A percentile compares a stretch with the other conserved stretches of the same genome.
phyloP scores from a whole-genome alignment of 495 filamentous ascomycete genomes.

The Podospora appendiculata region DNA sequence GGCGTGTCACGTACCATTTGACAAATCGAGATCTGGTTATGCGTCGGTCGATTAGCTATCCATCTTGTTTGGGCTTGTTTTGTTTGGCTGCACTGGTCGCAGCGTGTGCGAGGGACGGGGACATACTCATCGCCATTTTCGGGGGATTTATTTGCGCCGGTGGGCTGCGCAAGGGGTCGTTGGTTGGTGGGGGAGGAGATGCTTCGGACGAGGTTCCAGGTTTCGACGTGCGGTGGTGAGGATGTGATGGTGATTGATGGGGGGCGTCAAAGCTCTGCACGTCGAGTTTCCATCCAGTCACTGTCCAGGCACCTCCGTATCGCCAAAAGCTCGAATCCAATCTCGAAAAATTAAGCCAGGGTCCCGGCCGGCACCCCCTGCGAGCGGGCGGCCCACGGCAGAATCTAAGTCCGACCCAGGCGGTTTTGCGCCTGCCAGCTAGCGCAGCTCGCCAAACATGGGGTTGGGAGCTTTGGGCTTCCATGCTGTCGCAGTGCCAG shows the following conservation, averaged over 20 bases:
- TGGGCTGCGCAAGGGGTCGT: slow-evolving; percentile 1
- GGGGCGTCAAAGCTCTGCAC: slow-evolving; percentile 7
- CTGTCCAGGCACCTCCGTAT: slow-evolving; percentile 17
- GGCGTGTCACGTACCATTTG: slow-evolving; percentile 34
- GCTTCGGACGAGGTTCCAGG: slow-evolving; percentile 1
- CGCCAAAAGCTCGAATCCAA: slow-evolving; percentile 16
- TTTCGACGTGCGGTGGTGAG: slow-evolving; percentile 2
- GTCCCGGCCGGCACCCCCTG: not conserved
- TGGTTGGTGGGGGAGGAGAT: not conserved
- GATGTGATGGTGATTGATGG: slow-evolving; percentile 1
- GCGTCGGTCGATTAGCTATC: slow-evolving; percentile 20
- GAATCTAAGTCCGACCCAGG: slow-evolving; percentile 17
- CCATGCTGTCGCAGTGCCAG: no score
- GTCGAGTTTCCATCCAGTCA: not conserved
- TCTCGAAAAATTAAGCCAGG: slow-evolving; percentile 25
- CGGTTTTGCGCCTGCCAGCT: no score
- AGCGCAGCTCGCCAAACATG: no score
- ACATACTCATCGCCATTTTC: slow-evolving; percentile 45
- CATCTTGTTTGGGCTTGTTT: not conserved
- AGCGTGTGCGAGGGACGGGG: slow-evolving; percentile 2
- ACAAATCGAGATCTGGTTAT: slow-evolving; percentile 38
- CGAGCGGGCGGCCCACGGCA: slow-evolving; percentile 16
- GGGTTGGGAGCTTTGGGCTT: no score
- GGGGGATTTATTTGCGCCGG: slow-evolving; percentile 2
- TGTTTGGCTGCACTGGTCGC: not conserved